A percentile compares a stretch with the other conserved stretches of the same genome.
Conservation (phyloP, 2,329 filamentous ascomycete genomes). For the Aspergillus brunneoviolaceus region DNA sequence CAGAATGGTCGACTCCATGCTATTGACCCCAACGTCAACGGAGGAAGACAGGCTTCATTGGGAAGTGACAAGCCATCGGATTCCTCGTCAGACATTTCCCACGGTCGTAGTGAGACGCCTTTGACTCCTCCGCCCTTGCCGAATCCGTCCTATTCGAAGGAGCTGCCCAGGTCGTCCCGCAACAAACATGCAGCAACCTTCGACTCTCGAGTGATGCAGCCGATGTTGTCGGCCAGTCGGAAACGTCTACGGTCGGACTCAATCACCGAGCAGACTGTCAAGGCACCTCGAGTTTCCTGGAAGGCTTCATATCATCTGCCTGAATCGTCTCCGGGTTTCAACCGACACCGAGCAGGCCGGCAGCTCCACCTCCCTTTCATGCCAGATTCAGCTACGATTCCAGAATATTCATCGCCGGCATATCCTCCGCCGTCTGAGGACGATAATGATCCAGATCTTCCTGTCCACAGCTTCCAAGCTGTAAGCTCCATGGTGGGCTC, state of each 20-base stretch:
- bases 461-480: slow-evolving; percentile 49
- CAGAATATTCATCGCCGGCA: slow-evolving; percentile 58
- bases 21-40: slow-evolving; percentile 70
- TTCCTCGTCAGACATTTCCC: slow-evolving; percentile 80
- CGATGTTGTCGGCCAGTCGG: slow-evolving; percentile 51
- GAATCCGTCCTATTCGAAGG: slow-evolving; percentile 79
- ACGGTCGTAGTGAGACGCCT: slow-evolving; percentile 48
- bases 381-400: slow-evolving; percentile 66
- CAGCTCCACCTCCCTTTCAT: slow-evolving; percentile 78
- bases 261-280: slow-evolving; percentile 55
- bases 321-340: slow-evolving; percentile 83
- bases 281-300: slow-evolving; percentile 65
- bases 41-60: slow-evolving; percentile 64
- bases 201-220: slow-evolving; percentile 44
- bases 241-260: slow-evolving; percentile 72
- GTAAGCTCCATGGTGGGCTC: slow-evolving; percentile 60
- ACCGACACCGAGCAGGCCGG: slow-evolving; percentile 71
- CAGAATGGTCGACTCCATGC: slow-evolving; percentile 94
- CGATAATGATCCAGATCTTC: slow-evolving; percentile 80
- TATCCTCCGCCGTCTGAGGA: slow-evolving; percentile 55
- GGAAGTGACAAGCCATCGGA: slow-evolving; percentile 76
- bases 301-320: slow-evolving; percentile 73
- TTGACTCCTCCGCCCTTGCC: slow-evolving; percentile 84
- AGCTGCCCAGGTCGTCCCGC: slow-evolving; percentile 59
- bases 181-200: slow-evolving; percentile 47